A percentile compares a stretch with the other conserved stretches of the same genome.
phyloP scores from a whole-genome alignment of 2,329 filamentous ascomycete genomes.

The Zasmidium angulare region DNA sequence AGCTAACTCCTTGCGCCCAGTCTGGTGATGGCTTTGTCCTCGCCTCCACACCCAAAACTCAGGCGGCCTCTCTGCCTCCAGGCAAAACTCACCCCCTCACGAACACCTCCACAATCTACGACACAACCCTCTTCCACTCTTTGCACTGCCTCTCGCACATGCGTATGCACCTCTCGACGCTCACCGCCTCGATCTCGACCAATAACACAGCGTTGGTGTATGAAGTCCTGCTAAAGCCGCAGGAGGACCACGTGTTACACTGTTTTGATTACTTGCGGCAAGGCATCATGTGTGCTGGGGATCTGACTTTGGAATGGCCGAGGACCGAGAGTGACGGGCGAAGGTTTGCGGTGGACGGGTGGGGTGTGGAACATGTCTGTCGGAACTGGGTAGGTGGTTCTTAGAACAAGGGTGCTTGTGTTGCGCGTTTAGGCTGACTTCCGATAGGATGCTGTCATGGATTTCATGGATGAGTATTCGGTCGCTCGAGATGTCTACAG shows the following conservation, averaged over 20 bases:
- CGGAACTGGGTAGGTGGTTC: slow-evolving; percentile 29
- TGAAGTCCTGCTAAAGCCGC: slow-evolving; percentile 21
- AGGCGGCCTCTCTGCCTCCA: slow-evolving; percentile 26
- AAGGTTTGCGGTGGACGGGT: slow-evolving; percentile 37
- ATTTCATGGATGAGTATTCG: slow-evolving; percentile 17
- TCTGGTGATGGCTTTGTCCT: slow-evolving; percentile 37
- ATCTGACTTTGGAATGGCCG: slow-evolving; percentile 35
- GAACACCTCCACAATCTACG: slow-evolving; percentile 31
- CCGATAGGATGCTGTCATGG: slow-evolving; percentile 17
- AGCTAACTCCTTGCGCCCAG: slow-evolving; percentile 6
- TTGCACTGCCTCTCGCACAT: slow-evolving; percentile 37
- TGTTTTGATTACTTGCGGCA: slow-evolving; percentile 35
- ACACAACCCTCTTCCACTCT: slow-evolving; percentile 38
- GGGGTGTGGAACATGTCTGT: slow-evolving; percentile 34
- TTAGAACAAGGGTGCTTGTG: background rate
- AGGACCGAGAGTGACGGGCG: slow-evolving; percentile 29
- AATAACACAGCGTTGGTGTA: slow-evolving; percentile 20
- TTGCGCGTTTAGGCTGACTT: slow-evolving; percentile 1
- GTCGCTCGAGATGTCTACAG: background rate
- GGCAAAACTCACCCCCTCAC: slow-evolving; percentile 26
- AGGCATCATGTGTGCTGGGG: slow-evolving; percentile 29
- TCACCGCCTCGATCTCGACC: slow-evolving; percentile 53
- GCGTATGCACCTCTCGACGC: slow-evolving; percentile 74
- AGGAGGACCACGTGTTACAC: slow-evolving; percentile 29
- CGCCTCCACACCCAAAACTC: slow-evolving; percentile 19